A percentile compares a stretch with the other conserved stretches of the same genome.
Conservation (phyloP, 352 stramenopile species). For the Pythium vanterpoolii region DNA sequence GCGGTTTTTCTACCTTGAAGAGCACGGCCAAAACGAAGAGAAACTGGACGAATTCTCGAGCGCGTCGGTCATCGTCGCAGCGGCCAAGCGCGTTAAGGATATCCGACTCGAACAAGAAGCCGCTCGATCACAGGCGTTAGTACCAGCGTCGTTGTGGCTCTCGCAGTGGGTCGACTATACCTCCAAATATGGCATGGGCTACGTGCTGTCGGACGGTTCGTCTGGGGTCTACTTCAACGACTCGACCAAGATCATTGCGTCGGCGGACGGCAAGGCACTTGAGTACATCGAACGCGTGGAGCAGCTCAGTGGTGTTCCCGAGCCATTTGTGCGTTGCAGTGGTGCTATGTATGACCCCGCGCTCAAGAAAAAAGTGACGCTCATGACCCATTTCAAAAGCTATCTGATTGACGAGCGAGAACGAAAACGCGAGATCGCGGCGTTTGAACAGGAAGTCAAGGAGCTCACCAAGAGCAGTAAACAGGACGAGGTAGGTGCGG, state of each 20-base stretch:
- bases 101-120: conserved; percentile 50
- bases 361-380: conserved; percentile 97
- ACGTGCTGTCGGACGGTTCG: conserved; percentile 94
- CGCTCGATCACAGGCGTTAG: conserved; percentile 10
- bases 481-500: not conserved
- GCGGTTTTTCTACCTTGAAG: conserved; percentile 67
- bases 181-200: conserved; percentile 98
- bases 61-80: conserved; percentile 50
- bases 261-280: conserved; percentile 84
- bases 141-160: conserved; percentile 90
- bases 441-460: conserved; percentile 26
- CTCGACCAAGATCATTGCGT: conserved; percentile 96
- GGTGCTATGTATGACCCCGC: conserved; percentile 73
- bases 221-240: conserved; percentile 99
- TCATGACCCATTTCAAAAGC: conserved; percentile 97
- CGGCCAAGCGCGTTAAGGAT: conserved; percentile 63
- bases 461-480: conserved; percentile 3
- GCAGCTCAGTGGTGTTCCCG: conserved; percentile 32
- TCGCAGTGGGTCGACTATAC: conserved; percentile 98
- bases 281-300: conserved; percentile 94
- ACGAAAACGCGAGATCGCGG: conserved; percentile 20
- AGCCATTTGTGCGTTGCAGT: conserved; percentile 37
- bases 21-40: conserved; percentile 34
- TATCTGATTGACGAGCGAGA: conserved; percentile 91
- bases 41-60: conserved; percentile 59